These are phyloP conservation scores for Phytophthora vignae DNA, from an alignment of 352 stramenopile species.

Conservation along the genomic window DNA sequence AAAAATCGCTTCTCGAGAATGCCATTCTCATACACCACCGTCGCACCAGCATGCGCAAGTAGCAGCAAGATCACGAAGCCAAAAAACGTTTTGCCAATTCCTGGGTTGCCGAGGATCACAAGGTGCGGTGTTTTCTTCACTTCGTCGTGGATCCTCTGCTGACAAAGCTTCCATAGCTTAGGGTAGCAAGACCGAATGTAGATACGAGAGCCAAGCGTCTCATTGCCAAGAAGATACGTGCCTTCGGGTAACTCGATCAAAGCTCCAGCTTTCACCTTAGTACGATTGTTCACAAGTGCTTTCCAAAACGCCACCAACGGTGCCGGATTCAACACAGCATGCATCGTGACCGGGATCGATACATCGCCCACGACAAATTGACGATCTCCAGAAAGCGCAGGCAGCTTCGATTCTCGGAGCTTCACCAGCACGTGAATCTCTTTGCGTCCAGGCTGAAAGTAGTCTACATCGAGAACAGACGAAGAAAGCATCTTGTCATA, in stretches of 20 bases:
- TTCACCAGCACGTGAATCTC: constrained; percentile 1
- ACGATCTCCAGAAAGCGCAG: neutral
- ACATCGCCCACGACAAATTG: constrained; percentile 1
- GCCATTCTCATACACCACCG: constrained; percentile 36
- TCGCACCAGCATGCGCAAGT: constrained; percentile 28
- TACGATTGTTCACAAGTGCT: constrained; percentile 21
- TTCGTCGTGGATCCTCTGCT: constrained; percentile 21
- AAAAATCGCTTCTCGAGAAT: constrained; percentile 3
- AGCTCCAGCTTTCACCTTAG: constrained; percentile 24
- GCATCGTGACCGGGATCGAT: neutral
- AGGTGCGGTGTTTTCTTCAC: constrained; percentile 36
- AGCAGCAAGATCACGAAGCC: constrained; percentile 38
- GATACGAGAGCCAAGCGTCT: constrained; percentile 19
- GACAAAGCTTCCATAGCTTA: constrained; percentile 20
- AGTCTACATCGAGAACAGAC: no score
- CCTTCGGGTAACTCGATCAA: constrained; percentile 21
- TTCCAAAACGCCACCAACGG: constrained; percentile 39
- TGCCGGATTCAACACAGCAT: constrained; percentile 29
- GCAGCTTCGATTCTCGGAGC: neutral
- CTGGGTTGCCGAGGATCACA: constrained; percentile 43
- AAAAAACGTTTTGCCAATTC: constrained; percentile 42
- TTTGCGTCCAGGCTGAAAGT: no score
- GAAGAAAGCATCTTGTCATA: no score
- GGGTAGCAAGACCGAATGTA: constrained; percentile 37
- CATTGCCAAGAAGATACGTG: neutral